Evolutionary conservation across 352 stramenopile species (phyloP).

Genomic region (Peronospora tabacina): DNA sequence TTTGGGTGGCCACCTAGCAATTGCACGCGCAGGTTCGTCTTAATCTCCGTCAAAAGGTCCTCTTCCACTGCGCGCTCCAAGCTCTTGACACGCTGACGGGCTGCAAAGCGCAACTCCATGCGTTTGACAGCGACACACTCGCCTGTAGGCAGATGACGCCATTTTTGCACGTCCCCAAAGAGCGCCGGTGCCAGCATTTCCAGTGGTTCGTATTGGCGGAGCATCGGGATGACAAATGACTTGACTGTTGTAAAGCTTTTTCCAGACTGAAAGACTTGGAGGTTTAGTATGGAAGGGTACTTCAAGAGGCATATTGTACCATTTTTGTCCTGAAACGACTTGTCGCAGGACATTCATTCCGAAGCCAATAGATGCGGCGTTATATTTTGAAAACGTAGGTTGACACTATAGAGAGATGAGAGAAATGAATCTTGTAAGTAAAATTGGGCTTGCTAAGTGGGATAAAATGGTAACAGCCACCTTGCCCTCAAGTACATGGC

Average conservation of each 20-base stretch:
- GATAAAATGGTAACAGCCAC: not conserved
- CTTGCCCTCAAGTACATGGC: constrained; percentile 11
- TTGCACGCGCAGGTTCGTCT: constrained; percentile 55
- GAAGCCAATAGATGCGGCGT: not conserved
- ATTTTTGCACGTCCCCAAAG: constrained; percentile 65
- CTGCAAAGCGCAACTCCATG: constrained; percentile 57
- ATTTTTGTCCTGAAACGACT: constrained; percentile 11
- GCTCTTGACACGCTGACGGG: constrained; percentile 41
- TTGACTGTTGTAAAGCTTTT: constrained; percentile 11
- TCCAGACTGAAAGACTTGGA: too few relatives aligned
- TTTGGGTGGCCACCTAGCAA: constrained; percentile 56
- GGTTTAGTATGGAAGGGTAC: constrained; percentile 19
- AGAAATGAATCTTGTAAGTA: too few relatives aligned
- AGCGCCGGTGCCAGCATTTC: constrained; percentile 58
- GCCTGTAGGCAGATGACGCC: constrained; percentile 37
- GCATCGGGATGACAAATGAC: constrained; percentile 13
- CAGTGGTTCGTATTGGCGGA: constrained; percentile 46
- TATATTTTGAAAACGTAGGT: too few relatives aligned
- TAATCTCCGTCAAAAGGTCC: constrained; percentile 60
- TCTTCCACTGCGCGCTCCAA: constrained; percentile 49
- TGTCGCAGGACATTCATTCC: constrained; percentile 14
- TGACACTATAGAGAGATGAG: too few relatives aligned
- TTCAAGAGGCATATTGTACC: constrained; percentile 16
- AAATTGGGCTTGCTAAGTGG: not conserved
- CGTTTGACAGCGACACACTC: constrained; percentile 72